Evolutionary conservation across 73 alveolate species (phyloP), one percentile per base, ranked within the genome.

Genomic region (Uronychia binucleata): DNA sequence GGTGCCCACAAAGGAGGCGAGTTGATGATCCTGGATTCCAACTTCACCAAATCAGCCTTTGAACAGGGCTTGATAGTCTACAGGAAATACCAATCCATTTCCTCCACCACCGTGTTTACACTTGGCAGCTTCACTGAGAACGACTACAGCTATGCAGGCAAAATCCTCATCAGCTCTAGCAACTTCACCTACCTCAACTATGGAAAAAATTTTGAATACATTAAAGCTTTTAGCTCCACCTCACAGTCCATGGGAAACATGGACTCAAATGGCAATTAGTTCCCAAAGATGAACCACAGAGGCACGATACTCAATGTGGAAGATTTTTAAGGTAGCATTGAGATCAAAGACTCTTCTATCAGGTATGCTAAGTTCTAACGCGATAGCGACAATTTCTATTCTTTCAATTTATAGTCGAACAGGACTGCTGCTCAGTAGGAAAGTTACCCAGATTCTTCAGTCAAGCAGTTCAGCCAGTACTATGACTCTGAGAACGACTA

Each of bases 281-380:
- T 75, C 26, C 79, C 84, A 33, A 29, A 75, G 31, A 31, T 83
- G 28, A 31, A 75, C 28, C 90, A 83, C 77, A 83, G 28, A 46
- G 90, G 90, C 0, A 76, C 34, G 0, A 75, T 83, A 26, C 59
- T 83, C 1, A 83, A 83, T 76, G 81, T 83, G 31, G 84, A 75
- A 76, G 90, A 83, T 34, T 83, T 76, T 33, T 0, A 33, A n/a
- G 90, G 90, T 11, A n/a, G 31, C 29, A 76, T 83, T 13, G 84
- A 74, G 34, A 60, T 83, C 75, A 30, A 59, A 27, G 89, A n/a
- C n/a, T n/a, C n/a, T n/a, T n/a, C n/a, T n/a, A n/a, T n/a, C n/a
- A n/a, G n/a, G n/a, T n/a, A n/a, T n/a, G n/a, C n/a, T n/a, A n/a
- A n/a, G n/a, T n/a, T n/a, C n/a, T n/a, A n/a, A n/a, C n/a, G n/a